Base-by-base conservation (phyloP, 2,329 filamentous ascomycete species). In the Blastomyces emzantsi region DNA sequence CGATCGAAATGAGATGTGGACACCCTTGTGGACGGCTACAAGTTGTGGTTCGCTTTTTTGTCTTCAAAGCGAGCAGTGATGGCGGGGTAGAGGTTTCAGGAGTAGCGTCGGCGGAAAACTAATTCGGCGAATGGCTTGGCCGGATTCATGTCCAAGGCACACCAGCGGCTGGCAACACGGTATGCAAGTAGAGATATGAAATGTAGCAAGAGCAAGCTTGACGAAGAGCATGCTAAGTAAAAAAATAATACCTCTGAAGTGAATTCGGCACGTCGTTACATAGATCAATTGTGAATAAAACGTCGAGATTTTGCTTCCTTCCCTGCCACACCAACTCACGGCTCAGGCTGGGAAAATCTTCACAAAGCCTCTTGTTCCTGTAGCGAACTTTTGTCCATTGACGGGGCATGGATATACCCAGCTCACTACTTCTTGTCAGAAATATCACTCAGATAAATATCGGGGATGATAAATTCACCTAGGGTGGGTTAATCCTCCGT, bases 71-170 rank as follows among this genome's bases (percentile, higher is more conserved):
- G 19, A 22, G 19, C 19, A n/a, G 47, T 11, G 57, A 59, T 45
- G 41, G 57, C 36, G 57, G 57, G 57, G 57, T 59, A 59, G 47
- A 9, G 25, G 47, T 49, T 49, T 49, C 47, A 43, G 8, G 19
- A 25, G 33, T 36, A 43, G 36, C 9, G 43, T 58, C 8, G 54
- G 19, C 13, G 25, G 55, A 39, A 4, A 39, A 39, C 25, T 58
- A 45, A 43, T 28, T 22, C 13, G 7, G 22, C 57, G 7, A 43
- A n/a, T 17, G 15, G 36, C 56, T 59, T 59, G 57, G 57, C 57
- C 47, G 5, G 57, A 22, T 47, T 59, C 2, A 59, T 15, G 2
- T 25, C 22, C 39, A 47, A 30, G 39, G 19, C 13, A n/a, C 15
- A 45, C 28, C 28, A 19, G 6, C 3, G 8, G 3, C 54, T 11